These are phyloP conservation scores for Dianthus caryophyllus DNA, from an alignment of 148 eudicot genomes.

Conservation along the genomic window DNA sequence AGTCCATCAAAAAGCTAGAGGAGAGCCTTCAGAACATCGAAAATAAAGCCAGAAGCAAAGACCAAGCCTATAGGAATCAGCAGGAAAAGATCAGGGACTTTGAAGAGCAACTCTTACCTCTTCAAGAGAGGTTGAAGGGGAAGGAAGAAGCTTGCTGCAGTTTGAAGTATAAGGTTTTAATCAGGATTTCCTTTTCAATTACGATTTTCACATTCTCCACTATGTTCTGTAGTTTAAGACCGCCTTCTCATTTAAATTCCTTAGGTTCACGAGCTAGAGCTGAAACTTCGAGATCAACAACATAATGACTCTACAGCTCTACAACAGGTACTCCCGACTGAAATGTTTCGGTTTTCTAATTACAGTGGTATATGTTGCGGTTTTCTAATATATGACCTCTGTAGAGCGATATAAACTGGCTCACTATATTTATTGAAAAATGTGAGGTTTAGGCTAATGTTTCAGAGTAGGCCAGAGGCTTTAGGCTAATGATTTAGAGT, in stretches of 20 bases:
- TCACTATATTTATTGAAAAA: too few species aligned
- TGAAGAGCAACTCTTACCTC: conserved; percentile 54
- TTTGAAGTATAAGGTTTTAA: conserved; percentile 59
- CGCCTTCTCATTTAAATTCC: conserved; percentile 19
- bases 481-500: too few species aligned
- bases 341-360: too few species aligned
- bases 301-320: conserved; percentile 45
- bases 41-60: conserved; percentile 77
- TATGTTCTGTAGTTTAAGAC: neutral
- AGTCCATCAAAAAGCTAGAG: conserved; percentile 68
- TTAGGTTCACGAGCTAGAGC: conserved; percentile 69
- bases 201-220: neutral
- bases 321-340: conserved; percentile 38
- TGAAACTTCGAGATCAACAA: conserved; percentile 54
- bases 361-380: too few species aligned
- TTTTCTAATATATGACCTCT: too few species aligned
- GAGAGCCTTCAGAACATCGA: conserved; percentile 68
- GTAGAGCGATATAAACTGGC: too few species aligned
- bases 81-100: conserved; percentile 76
- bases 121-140: conserved; percentile 65
- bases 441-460: too few species aligned
- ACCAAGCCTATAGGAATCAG: conserved; percentile 64
- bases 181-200: neutral
- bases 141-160: conserved; percentile 53
- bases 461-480: too few species aligned